phyloP scores from a whole-genome alignment of 164 flowering plant species.

The grape (Vitis vinifera) region DNA sequence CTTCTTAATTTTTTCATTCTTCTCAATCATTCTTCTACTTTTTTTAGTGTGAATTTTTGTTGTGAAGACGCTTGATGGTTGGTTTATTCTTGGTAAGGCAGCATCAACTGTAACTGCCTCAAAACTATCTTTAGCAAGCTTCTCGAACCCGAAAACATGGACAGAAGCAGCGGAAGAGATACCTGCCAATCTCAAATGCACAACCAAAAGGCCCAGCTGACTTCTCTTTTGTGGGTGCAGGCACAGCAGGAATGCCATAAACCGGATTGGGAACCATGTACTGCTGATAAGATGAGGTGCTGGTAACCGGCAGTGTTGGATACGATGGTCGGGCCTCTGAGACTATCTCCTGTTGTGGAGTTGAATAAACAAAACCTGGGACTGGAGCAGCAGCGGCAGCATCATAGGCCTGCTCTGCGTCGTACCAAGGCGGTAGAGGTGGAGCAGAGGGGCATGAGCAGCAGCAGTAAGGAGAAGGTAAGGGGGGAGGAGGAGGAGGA shows the following conservation, averaged over 20 bases:
- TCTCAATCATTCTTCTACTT: too few relatives aligned
- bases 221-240: conserved; percentile 14
- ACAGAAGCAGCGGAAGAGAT: conserved; percentile 31
- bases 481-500: conserved; percentile 1
- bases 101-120: too few relatives aligned
- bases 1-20: too few relatives aligned
- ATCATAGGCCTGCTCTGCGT: conserved; percentile 14
- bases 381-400: neutral
- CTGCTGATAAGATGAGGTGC: conserved; percentile 32
- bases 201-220: conserved; percentile 23
- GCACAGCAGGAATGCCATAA: conserved; percentile 28
- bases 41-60: too few relatives aligned
- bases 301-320: conserved; percentile 4
- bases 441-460: conserved; percentile 44
- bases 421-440: conserved; percentile 45
- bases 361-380: conserved; percentile 3
- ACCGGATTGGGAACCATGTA: conserved; percentile 33
- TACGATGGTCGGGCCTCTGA: conserved; percentile 13
- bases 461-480: conserved; percentile 4
- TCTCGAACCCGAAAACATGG: conserved; percentile 33
- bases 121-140: too few relatives aligned
- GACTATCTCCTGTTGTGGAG: neutral
- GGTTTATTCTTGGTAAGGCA: too few relatives aligned
- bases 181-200: conserved; percentile 13
- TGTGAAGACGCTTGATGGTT: too few relatives aligned